Conservation (phyloP, 2,329 filamentous ascomycete genomes). For the Alternaria rosae region DNA sequence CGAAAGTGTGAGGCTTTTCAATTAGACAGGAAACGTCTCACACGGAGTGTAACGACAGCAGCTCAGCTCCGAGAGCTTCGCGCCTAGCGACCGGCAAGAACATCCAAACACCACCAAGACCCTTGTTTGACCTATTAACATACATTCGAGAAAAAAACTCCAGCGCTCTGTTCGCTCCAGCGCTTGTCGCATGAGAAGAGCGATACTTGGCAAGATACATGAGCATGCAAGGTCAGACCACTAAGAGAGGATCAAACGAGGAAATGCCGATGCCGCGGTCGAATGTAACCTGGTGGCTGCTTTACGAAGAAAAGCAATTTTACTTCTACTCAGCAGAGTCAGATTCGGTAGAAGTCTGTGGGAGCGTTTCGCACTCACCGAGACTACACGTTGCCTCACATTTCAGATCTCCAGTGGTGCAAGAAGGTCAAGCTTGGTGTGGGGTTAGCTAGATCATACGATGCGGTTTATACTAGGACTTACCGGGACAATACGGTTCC, state of each 20-base stretch:
- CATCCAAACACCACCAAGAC: not conserved
- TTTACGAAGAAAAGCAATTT: not conserved
- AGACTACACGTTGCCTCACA: constrained; percentile 2
- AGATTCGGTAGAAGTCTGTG: not conserved
- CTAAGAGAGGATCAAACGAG: not conserved
- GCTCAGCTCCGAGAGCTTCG: not conserved
- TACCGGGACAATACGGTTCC: constrained; percentile 32
- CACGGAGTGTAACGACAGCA: not conserved
- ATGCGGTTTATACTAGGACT: constrained; percentile 14
- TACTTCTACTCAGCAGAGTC: constrained; percentile 5
- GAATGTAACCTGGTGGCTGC: constrained; percentile 1
- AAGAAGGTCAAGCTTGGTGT: constrained; percentile 30
- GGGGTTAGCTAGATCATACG: constrained; percentile 17
- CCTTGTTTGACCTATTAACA: not conserved
- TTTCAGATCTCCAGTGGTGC: constrained; percentile 25
- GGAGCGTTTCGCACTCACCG: constrained; percentile 1
- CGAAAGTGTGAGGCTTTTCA: not conserved
- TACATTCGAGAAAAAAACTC: not conserved
- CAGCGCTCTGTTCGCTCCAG: not conserved
- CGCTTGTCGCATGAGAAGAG: not conserved
- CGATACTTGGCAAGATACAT: not conserved
- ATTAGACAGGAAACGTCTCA: not conserved
- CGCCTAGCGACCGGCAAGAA: not conserved
- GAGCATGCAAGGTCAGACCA: not conserved
- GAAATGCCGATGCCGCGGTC: not conserved